These are phyloP conservation scores for Pythium oligandrum DNA, from an alignment of 352 stramenopile species.

Conservation along the genomic window DNA sequence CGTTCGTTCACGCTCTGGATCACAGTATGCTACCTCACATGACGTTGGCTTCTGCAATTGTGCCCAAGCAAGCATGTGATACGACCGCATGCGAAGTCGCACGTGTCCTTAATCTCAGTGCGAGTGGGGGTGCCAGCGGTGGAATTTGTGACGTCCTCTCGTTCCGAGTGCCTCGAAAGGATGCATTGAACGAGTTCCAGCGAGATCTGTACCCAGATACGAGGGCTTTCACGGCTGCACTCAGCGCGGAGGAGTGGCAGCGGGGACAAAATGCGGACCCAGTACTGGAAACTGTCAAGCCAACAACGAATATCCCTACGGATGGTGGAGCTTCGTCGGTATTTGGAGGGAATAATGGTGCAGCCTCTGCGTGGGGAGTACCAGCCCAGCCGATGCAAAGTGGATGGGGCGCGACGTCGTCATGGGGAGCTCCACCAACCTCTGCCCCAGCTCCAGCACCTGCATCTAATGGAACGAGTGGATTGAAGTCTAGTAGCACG, in stretches of 20 bases:
- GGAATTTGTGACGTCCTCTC: constrained; percentile 58
- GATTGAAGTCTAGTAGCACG: no score
- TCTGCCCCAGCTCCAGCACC: no score
- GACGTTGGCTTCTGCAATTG: constrained; percentile 46
- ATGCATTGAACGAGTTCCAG: constrained; percentile 59
- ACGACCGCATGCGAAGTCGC: constrained; percentile 57
- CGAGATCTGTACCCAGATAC: constrained; percentile 74
- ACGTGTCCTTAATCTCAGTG: constrained; percentile 55
- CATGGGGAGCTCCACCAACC: no score
- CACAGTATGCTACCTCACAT: constrained; percentile 44
- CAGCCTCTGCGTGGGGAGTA: no score
- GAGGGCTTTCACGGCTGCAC: constrained; percentile 24
- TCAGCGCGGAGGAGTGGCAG: constrained; percentile 40
- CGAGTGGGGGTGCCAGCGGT: constrained; percentile 17
- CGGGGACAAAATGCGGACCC: constrained; percentile 38
- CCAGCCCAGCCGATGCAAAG: no score
- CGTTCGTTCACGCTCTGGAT: constrained; percentile 40
- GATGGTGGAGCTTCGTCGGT: constrained; percentile 7
- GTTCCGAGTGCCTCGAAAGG: constrained; percentile 61
- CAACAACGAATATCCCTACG: constrained; percentile 6
- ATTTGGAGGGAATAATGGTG: constrained; percentile 20
- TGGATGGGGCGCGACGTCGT: no score
- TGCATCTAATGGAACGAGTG: no score
- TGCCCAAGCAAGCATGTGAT: constrained; percentile 53
- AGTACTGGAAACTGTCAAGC: constrained; percentile 27